Evolutionary conservation across 2,329 filamentous ascomycete species (phyloP), one percentile per base, ranked within the genome.

Genomic region (Pseudogymnoascus sp.): DNA sequence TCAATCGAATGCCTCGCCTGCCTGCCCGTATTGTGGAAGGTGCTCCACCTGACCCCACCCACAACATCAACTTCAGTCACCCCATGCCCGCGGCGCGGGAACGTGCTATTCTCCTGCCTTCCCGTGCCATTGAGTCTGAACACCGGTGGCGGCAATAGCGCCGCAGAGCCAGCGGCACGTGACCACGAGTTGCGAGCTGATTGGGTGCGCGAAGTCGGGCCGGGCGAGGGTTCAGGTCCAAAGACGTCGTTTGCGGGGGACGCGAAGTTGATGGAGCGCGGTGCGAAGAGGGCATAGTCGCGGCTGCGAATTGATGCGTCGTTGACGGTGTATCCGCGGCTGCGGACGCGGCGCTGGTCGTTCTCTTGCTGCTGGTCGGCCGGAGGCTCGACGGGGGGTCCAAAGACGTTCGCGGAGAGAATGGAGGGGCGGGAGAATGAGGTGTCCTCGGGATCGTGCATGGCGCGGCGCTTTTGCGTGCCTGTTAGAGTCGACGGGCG

Each of bases 401-500:
- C 70, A 33, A 73, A 72, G 16, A 72, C 59, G 63, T 72, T 70
- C 35, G 72, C 70, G 21, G 73, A 69, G 31, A 72, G 63, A 31
- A 71, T 70, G 42, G 65, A 70, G 6, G 71, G 72, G 59, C 69
- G 64, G 62, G 65, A 70, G 1, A 70, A 31, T 14, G 71, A 70
- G 16, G 70, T 70, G 19, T 66, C 65, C 16, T 72, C 68, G 3
- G 72, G 61, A 38, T 67, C 61, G 62, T 70, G 66, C 42, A 69
- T 66, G 26, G 71, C 71, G 33, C 71, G 70, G 62, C 72, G 66
- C 63, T 74, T 73, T 42, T 71, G 69, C 13, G 71, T 72, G 21
- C 63, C 65, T 19, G 69, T 70, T 16, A 70, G 35, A 13, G 69
- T 71, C 37, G 67, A 65, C 10, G 69, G 61, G 3, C 64, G 66